Percentiles rank a stretch among this genome's conserved stretches.
Conservation (phyloP, 192 early-diverging fungal species). For the Thoreauomyces humboldtii region DNA sequence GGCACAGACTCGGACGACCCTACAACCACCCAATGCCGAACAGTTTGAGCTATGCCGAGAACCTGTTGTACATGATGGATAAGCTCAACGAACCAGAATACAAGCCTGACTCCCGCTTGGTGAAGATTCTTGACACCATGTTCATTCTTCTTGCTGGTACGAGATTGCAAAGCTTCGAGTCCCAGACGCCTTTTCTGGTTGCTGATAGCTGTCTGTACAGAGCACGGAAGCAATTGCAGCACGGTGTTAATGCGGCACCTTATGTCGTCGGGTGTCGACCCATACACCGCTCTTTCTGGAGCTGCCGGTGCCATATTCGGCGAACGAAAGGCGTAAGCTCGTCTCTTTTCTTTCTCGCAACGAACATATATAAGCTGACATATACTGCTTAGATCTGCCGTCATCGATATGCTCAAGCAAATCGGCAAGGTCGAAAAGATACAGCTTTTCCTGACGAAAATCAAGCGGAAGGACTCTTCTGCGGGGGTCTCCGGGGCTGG, state of each 20-base stretch:
- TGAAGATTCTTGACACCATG: constrained; percentile 45
- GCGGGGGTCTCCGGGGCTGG: not conserved
- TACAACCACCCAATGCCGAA: constrained; percentile 49
- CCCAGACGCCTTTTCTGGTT: no score
- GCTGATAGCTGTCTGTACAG: constrained; percentile 15
- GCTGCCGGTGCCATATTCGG: constrained; percentile 66
- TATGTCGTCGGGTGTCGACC: constrained; percentile 61
- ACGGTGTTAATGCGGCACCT: constrained; percentile 68
- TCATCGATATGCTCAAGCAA: constrained; percentile 59
- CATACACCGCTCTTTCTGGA: constrained; percentile 60
- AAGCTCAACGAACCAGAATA: constrained; percentile 49
- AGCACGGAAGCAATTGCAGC: constrained; percentile 51
- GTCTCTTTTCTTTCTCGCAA: not conserved
- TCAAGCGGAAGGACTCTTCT: constrained; percentile 47
- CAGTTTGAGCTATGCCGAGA: constrained; percentile 40
- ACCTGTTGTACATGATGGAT: constrained; percentile 51
- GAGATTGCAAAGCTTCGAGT: no score
- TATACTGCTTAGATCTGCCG: constrained; percentile 20
- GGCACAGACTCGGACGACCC: constrained; percentile 54
- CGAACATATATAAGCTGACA: not conserved
- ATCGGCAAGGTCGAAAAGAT: constrained; percentile 62
- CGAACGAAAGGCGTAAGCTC: constrained; percentile 51
- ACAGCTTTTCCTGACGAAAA: constrained; percentile 51
- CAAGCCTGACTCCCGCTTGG: constrained; percentile 41
- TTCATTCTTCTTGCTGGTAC: constrained; percentile 51